Percentiles rank a stretch among this genome's conserved stretches.
Conservation (phyloP, 2,329 filamentous ascomycete species). For the Alternaria arborescens region DNA sequence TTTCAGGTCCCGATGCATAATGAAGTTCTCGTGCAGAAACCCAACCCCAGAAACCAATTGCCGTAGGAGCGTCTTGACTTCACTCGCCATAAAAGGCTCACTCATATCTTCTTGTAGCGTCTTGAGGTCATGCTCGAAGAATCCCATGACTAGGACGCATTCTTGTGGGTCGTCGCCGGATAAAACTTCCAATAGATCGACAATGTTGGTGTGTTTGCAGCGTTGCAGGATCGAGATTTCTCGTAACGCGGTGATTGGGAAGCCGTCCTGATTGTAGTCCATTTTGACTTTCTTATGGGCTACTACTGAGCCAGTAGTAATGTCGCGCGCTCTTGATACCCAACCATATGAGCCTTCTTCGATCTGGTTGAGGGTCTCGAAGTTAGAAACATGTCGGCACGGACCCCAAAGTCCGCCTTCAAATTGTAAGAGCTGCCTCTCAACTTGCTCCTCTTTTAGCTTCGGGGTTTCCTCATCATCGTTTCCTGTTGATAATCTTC, state of each 20-base stretch:
- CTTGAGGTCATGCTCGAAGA: conserved; percentile 96
- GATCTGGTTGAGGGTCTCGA: conserved; percentile 93
- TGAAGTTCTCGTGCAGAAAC: conserved; percentile 89
- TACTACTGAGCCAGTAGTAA: conserved; percentile 78
- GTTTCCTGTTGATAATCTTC: conserved; percentile 66
- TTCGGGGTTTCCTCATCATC: conserved; percentile 27
- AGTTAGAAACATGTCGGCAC: conserved; percentile 83
- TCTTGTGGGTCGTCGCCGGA: conserved; percentile 72
- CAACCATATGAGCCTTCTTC: conserved; percentile 97
- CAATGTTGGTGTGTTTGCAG: conserved; percentile 82
- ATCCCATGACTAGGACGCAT: conserved; percentile 95
- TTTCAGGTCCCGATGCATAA: conserved; percentile 65
- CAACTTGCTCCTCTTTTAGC: conserved; percentile 36
- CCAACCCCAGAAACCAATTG: conserved; percentile 83
- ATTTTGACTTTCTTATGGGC: conserved; percentile 95
- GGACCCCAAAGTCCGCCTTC: conserved; percentile 72
- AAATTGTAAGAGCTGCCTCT: conserved; percentile 74
- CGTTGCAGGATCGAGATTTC: conserved; percentile 92
- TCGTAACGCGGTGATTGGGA: conserved; percentile 89
- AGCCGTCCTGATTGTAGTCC: conserved; percentile 75
- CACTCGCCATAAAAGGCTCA: conserved; percentile 89
- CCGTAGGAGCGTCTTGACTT: conserved; percentile 87
- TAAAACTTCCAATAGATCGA: conserved; percentile 83
- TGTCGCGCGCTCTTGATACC: conserved; percentile 84
- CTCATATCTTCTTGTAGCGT: conserved; percentile 92